Evolutionary conservation across 208 protist species (phyloP).

Genomic region (Acanthamoeba lenticulata): DNA sequence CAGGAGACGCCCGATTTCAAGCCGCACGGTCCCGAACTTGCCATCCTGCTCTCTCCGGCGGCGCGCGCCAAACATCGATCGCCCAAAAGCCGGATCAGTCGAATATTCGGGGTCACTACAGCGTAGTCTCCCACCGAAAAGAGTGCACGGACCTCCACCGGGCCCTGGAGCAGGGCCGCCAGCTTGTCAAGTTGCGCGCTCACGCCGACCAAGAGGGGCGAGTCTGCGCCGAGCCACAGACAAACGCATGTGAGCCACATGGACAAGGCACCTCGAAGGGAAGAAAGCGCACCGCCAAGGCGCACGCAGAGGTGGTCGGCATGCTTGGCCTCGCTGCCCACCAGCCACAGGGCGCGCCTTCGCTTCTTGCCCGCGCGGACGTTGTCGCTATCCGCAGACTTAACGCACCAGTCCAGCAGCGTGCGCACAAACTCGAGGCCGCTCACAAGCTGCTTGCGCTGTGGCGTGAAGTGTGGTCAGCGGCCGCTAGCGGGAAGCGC

Average conservation of each 20-base stretch:
- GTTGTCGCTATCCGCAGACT: background rate
- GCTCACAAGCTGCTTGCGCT: background rate
- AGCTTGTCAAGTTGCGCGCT: background rate
- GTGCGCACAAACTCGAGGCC: background rate
- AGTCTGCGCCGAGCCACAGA: too few species aligned
- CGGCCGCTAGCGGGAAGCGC: too few species aligned
- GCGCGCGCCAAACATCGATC: too few species aligned
- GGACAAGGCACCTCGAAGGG: background rate
- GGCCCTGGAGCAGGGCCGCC: background rate
- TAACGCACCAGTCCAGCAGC: background rate
- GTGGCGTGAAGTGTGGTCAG: too few species aligned
- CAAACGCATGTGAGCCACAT: too few species aligned
- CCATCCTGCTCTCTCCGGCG: background rate
- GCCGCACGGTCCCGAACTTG: background rate
- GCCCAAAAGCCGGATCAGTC: too few species aligned
- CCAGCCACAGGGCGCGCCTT: background rate
- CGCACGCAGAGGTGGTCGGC: background rate
- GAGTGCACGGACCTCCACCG: background rate
- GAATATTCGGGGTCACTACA: background rate
- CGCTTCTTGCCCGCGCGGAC: too few species aligned
- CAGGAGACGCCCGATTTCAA: background rate
- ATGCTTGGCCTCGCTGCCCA: background rate
- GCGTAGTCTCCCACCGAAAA: too few species aligned
- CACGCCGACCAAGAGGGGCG: background rate
- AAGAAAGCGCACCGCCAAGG: background rate